Evolutionary conservation across 2,329 filamentous ascomycete genomes (phyloP), one percentile per base, ranked within the genome.

Genomic region (Aspergillus clavatus): DNA sequence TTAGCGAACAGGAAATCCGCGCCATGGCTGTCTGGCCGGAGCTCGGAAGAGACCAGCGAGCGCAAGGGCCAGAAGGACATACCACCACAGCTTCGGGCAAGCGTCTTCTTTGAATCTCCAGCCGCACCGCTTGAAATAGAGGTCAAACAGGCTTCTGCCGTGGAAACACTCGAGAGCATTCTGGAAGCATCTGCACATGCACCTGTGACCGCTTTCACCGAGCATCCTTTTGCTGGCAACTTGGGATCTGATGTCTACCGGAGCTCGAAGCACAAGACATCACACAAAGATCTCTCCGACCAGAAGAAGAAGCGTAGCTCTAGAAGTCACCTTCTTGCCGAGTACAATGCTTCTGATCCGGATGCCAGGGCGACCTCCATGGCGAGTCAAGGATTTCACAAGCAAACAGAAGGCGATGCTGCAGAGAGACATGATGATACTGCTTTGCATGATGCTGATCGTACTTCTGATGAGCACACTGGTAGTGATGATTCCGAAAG

Each of bases 171-270:
- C 6, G 90, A 98, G 54, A 90, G 83, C 62, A 94, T 98, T 42
- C 77, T 98, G 12, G 86, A 95, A 61, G 93, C 91, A 6, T 93
- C 91, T 2, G 87, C 88, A 2, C 80, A 78, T 48, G 91, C 93
- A 0, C 93, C 93, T 1, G 89, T 95, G 23, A 88, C 78, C 54
- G 91, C 90, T 21, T 97, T 97, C 58, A 95, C 87, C 0, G 89
- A 96, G 59, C 89, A 96, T 64, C 81, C 84, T 0, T 89, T 87
- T 60, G 86, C 84, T 22, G 89, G 89, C 4, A 81, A 82, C 51
- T 74, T 89, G 8, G 86, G 89, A 19, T 66, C 79, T 4, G 86
- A 91, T 56, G 79, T 90, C 0, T 94, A 93, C 60, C 85, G 85
- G n/a, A 61, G 59, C 43, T 44, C 58, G 8, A 61, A 62, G 23